Evolutionary conservation across 2,329 filamentous ascomycete species (phyloP).

Genomic region (Coleophoma eucalyptorum): DNA sequence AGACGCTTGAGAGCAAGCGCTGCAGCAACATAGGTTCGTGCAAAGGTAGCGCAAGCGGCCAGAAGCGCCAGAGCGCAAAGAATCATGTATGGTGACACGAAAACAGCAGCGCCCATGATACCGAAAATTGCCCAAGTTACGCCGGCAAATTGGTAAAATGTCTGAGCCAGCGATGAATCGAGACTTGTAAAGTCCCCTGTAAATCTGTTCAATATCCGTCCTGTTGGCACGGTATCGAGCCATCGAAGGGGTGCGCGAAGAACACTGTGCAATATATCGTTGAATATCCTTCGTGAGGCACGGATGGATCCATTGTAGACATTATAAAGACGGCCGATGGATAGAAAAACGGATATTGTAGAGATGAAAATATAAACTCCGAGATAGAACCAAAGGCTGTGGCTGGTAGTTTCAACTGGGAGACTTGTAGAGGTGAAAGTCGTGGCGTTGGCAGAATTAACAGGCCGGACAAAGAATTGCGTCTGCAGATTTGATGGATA

Average conservation of each 20-base stretch:
- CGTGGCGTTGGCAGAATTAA: neutral
- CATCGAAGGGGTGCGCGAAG: constrained; percentile 69
- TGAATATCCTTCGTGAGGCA: constrained; percentile 63
- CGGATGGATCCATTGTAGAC: constrained; percentile 60
- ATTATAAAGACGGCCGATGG: constrained; percentile 47
- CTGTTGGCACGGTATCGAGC: constrained; percentile 74
- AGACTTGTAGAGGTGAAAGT: neutral
- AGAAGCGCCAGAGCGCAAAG: constrained; percentile 42
- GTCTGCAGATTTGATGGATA: constrained; percentile 13
- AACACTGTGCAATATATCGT: constrained; percentile 59
- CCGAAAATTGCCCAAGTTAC: constrained; percentile 56
- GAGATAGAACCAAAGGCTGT: constrained; percentile 51
- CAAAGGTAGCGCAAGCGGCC: constrained; percentile 34
- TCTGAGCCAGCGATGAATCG: constrained; percentile 61
- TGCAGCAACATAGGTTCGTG: constrained; percentile 56
- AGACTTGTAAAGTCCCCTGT: constrained; percentile 71
- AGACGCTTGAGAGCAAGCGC: constrained; percentile 71
- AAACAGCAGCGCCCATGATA: constrained; percentile 56
- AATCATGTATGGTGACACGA: constrained; percentile 65
- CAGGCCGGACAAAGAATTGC: constrained; percentile 29
- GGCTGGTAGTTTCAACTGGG: neutral
- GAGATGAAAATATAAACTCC: constrained; percentile 64
- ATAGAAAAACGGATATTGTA: constrained; percentile 46
- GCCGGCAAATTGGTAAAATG: constrained; percentile 55
- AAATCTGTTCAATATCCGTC: constrained; percentile 72